These are phyloP conservation scores for Solanum sejunctum DNA, from an alignment of 257 asterid genomes.

Conservation along the genomic window DNA sequence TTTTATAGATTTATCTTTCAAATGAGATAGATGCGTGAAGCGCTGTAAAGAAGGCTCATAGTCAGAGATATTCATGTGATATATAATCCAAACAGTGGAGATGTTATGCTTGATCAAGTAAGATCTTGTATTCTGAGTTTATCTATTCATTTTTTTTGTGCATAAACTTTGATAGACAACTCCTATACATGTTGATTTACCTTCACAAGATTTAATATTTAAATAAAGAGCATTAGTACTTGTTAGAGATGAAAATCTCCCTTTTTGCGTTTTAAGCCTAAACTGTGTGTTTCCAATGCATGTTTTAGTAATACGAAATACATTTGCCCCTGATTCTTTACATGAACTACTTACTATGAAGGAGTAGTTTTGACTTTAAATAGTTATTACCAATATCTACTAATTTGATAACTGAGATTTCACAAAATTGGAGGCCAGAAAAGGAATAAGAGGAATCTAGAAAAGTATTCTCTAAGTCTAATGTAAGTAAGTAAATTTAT, in stretches of 20 bases:
- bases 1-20: too few relatives aligned
- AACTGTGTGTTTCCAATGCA: not conserved
- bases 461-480: too few relatives aligned
- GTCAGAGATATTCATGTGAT: constrained; percentile 24
- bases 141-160: not conserved
- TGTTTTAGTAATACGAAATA: not conserved
- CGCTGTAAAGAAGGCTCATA: constrained; percentile 8
- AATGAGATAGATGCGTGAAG: too few relatives aligned
- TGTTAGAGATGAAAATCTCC: not conserved
- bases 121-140: not conserved
- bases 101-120: constrained; percentile 5
- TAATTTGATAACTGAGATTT: too few relatives aligned
- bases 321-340: not conserved
- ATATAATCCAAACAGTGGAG: constrained; percentile 16
- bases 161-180: too few relatives aligned
- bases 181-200: not conserved
- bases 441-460: too few relatives aligned
- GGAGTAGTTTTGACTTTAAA: too few relatives aligned
- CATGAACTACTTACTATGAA: too few relatives aligned
- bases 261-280: not conserved
- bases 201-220: not conserved
- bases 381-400: too few relatives aligned
- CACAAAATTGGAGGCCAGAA: too few relatives aligned
- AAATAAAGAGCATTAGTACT: not conserved
- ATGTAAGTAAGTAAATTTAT: too few relatives aligned